Evolutionary conservation across 768 basidiomycete genomes (phyloP).

Genomic region (Kwoniella sp.): DNA sequence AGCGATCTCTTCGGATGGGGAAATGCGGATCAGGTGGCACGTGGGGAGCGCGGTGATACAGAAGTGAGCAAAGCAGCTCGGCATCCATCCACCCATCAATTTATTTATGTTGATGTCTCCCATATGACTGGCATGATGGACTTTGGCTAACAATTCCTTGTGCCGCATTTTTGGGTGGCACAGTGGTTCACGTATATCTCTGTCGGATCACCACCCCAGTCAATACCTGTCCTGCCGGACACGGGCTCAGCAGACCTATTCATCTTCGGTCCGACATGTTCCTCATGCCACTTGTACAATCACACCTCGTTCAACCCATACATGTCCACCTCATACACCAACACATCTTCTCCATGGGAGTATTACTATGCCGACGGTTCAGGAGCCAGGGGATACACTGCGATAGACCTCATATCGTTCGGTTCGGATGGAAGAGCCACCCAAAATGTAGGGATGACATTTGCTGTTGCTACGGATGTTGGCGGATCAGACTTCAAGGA

Average conservation of each 20-base stretch:
- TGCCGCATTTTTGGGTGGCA: no score
- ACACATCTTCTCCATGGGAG: constrained; percentile 18
- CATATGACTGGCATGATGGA: no score
- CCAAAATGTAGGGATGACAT: constrained; percentile 8
- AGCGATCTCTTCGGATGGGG: constrained; percentile 23
- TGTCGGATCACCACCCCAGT: constrained; percentile 33
- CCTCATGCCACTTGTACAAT: constrained; percentile 17
- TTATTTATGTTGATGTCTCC: no score
- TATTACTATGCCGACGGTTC: constrained; percentile 33
- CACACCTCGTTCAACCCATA: constrained; percentile 16
- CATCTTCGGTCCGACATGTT: constrained; percentile 26
- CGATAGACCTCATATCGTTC: constrained; percentile 15
- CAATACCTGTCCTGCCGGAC: constrained; percentile 31
- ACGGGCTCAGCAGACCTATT: constrained; percentile 34
- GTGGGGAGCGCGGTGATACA: constrained; percentile 33
- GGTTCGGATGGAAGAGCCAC: constrained; percentile 1
- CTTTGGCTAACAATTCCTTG: no score
- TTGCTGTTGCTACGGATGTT: constrained; percentile 22
- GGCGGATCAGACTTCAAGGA: constrained; percentile 10
- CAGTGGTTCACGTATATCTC: constrained; percentile 39
- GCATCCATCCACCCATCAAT: no score
- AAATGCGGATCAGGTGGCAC: constrained; percentile 23
- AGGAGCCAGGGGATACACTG: constrained; percentile 24
- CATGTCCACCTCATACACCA: constrained; percentile 19
- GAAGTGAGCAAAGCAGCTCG: constrained; percentile 16